A percentile compares a stretch with the other conserved stretches of the same genome.
phyloP scores from a whole-genome alignment of 495 filamentous ascomycete species.

The Bombardia bombarda region DNA sequence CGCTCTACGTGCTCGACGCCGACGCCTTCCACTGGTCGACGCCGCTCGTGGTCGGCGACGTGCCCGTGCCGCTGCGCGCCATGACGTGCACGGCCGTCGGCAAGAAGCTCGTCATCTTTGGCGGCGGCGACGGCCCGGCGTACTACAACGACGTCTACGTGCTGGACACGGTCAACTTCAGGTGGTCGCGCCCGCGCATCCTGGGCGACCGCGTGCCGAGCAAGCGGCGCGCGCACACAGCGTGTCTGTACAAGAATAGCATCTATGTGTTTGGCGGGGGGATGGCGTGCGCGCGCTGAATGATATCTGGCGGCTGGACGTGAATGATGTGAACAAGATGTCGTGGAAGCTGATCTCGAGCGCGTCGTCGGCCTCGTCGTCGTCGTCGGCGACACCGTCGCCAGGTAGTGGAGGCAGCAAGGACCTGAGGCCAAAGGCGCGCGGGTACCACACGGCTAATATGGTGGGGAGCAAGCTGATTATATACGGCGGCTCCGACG shows the following conservation, averaged over 20 bases:
- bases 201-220: conserved; percentile 44
- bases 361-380: conserved; percentile 10
- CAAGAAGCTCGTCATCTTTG: conserved; percentile 59
- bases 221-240: conserved; percentile 53
- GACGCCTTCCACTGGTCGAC: conserved; percentile 57
- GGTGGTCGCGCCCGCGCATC: conserved; percentile 50
- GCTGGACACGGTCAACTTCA: conserved; percentile 55
- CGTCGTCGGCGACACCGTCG: conserved; percentile 1
- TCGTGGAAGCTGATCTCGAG: conserved; percentile 54
- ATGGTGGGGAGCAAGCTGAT: conserved; percentile 63
- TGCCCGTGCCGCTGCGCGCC: conserved; percentile 53
- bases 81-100: conserved; percentile 61
- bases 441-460: conserved; percentile 61
- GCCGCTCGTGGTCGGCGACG: conserved; percentile 50
- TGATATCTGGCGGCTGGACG: conserved; percentile 60
- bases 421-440: conserved; percentile 44
- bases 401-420: conserved; percentile 11
- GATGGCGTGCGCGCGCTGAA: conserved; percentile 58
- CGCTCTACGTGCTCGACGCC: conserved; percentile 56
- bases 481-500: conserved; percentile 58
- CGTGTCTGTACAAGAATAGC: conserved; percentile 57
- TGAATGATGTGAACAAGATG: conserved; percentile 52
- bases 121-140: conserved; percentile 56
- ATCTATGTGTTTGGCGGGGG: conserved; percentile 60
- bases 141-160: conserved; percentile 67